Evolutionary conservation across 768 basidiomycete species (phyloP), one percentile per base, ranked within the genome.

Genomic region (Tricholoma flavovirens): DNA sequence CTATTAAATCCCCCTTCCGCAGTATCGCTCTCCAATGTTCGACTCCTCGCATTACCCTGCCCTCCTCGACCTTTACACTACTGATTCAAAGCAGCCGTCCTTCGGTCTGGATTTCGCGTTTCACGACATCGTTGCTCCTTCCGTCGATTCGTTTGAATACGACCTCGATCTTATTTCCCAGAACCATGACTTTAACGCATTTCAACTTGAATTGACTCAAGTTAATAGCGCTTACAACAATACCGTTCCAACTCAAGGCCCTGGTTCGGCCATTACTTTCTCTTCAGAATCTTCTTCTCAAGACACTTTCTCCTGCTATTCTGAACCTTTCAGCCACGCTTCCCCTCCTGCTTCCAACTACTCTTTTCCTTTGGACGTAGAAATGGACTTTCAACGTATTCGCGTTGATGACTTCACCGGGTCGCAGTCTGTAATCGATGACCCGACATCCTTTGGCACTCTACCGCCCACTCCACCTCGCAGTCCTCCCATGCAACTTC

Each of bases 91-190:
- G 51, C 59, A 79, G 45, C 57, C 57, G 15, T 40, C 43, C n/a
- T 62, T 58, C 66, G 74, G 74, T 71, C 75, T 82, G 69, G 82
- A 83, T 71, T 86, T 86, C 75, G 77, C 82, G 68, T 85, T 86
- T 73, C 81, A 83, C 65, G 88, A 89, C 73, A 80, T 88, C 72
- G 77, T 83, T 64, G 87, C 86, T 53, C 88, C 89, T 43, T 82
- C 87, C 66, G 86, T 88, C 59, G 89, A 91, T 77, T 78, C 83
- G 60, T 92, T 93, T 74, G 90, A 92, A 68, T 80, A 81, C 51
- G 90, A 93, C 72, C 80, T 93, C 65, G 90, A 90, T 73, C 81
- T 89, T 64, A 82, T 82, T 63, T 83, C 79, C 43, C 81, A 85
- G 67, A 82, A 87, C 74, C 79, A 83, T 68, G 77, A 83, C 65